Conservation (phyloP, 2,329 filamentous ascomycete genomes). For the Rhexocercosporidium sp. region DNA sequence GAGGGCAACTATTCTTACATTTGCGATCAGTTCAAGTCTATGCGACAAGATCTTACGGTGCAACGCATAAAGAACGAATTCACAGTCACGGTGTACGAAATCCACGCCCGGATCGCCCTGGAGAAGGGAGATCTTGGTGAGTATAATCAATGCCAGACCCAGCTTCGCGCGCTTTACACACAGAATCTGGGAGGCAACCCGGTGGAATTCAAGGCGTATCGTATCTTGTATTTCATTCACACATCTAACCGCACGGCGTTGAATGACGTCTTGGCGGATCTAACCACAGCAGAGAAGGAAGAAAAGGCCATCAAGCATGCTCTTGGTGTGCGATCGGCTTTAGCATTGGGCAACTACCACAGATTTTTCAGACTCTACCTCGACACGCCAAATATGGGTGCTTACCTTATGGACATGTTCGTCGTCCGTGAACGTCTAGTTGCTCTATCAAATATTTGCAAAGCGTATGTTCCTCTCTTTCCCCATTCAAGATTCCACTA, state of each 20-base stretch:
- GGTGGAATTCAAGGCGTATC: slow-evolving; percentile 98
- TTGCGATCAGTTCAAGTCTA: slow-evolving; percentile 98
- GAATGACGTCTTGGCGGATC: slow-evolving; percentile 97
- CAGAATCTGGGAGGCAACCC: slow-evolving; percentile 86
- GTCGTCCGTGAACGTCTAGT: slow-evolving; percentile 89
- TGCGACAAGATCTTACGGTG: slow-evolving; percentile 97
- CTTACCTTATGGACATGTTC: slow-evolving; percentile 99
- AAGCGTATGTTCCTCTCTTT: slow-evolving; percentile 72
- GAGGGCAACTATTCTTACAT: slow-evolving; percentile 97
- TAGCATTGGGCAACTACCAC: slow-evolving; percentile 95
- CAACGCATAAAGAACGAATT: slow-evolving; percentile 97
- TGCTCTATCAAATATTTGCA: slow-evolving; percentile 91
- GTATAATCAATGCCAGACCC: slow-evolving; percentile 99
- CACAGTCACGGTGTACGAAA: slow-evolving; percentile 95
- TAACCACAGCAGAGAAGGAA: slow-evolving; percentile 96
- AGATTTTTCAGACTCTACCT: slow-evolving; percentile 97
- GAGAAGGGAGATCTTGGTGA: slow-evolving; percentile 99
- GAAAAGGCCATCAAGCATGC: slow-evolving; percentile 88
- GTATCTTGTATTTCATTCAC: slow-evolving; percentile 99
- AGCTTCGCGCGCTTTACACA: slow-evolving; percentile 89
- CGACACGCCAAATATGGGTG: slow-evolving; percentile 94
- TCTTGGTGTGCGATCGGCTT: slow-evolving; percentile 84
- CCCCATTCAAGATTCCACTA: slow-evolving; percentile 46
- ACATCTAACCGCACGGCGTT: slow-evolving; percentile 97
- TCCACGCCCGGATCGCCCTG: slow-evolving; percentile 94